Evolutionary conservation across 164 flowering plant species (phyloP), one percentile per base, ranked within the genome.

Genomic region (Umbellularia californica): DNA sequence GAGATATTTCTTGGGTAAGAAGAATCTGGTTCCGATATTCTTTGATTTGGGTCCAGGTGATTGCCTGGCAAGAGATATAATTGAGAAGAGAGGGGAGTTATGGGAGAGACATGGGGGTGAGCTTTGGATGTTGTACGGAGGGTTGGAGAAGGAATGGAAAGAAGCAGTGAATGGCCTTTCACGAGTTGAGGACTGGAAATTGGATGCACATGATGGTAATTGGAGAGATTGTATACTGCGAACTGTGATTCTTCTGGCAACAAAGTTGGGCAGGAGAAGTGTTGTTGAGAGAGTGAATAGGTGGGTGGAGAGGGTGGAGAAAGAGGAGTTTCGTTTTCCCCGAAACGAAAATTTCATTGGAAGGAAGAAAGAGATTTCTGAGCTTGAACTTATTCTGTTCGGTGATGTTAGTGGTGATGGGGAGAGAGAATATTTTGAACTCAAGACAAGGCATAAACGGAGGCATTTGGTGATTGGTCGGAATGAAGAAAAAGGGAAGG

Each of bases 31-130:
- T 70, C 97, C 99, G 0, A 75, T 95, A 47, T 95, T 81, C 82
- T 95, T 93, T 77, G 99, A 95, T 83, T 72, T 93, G 82, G 83
- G 88, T 75, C 91, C 94, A 1, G 88, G 82, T 50, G 97, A 93
- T 80, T 95, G 99, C 76, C 88, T 91, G 58, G 86, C 89, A 7
- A 81, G 97, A 78, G 99, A 93, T 75, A 95, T 95, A 70, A 83
- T 93, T 50, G 98, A 95, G 86, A 92, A 76, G 80, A 80, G 96
- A 71, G 97, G 98, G 13, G 96, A 92, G 47, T 60, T 88, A 74
- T 95, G 98, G 98, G 99, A 93, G 64, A 87, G 86, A 75, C 83
- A 90, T 76, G 98, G 99, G 23, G 98, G 97, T 14, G 95, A 92
- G 81, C 78, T 93, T 1, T 93, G 99, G 98, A 77, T 76, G 70